Evolutionary conservation across 148 eudicot species (phyloP).

Genomic region (Nyssa sinensis): DNA sequence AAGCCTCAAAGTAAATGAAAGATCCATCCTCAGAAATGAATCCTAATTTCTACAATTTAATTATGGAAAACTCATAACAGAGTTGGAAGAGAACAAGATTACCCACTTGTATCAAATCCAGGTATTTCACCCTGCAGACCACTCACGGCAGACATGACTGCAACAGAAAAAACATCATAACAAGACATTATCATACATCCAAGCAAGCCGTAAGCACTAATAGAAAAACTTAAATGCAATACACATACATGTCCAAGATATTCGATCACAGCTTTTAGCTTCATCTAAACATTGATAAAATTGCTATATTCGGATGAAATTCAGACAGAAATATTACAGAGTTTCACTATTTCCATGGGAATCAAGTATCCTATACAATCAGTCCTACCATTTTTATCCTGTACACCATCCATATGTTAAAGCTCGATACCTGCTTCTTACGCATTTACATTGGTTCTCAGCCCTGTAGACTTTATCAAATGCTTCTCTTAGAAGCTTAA

Average conservation of each 20-base stretch:
- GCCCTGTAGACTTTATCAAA: not conserved
- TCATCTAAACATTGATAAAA: not conserved
- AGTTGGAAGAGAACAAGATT: not conserved
- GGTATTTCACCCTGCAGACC: conserved; percentile 80
- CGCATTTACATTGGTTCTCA: not conserved
- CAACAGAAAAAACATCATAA: conserved; percentile 23
- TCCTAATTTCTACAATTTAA: not conserved
- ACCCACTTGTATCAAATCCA: conserved; percentile 89
- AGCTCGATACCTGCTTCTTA: not conserved
- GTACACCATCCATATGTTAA: not conserved
- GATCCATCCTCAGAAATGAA: too few relatives aligned
- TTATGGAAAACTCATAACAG: not conserved
- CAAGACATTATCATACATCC: not conserved
- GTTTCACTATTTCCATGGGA: not conserved
- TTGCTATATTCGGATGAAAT: not conserved
- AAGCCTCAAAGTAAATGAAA: too few relatives aligned
- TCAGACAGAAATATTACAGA: not conserved
- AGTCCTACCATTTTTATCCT: not conserved
- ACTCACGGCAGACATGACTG: conserved; percentile 99
- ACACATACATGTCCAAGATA: not conserved
- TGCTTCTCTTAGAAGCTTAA: not conserved
- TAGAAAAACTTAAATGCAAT: not conserved
- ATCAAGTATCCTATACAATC: not conserved
- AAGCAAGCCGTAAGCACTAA: not conserved
- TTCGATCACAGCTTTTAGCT: not conserved